Evolutionary conservation across 768 basidiomycete species (phyloP).

Genomic region (Plicaturopsis crispa): DNA sequence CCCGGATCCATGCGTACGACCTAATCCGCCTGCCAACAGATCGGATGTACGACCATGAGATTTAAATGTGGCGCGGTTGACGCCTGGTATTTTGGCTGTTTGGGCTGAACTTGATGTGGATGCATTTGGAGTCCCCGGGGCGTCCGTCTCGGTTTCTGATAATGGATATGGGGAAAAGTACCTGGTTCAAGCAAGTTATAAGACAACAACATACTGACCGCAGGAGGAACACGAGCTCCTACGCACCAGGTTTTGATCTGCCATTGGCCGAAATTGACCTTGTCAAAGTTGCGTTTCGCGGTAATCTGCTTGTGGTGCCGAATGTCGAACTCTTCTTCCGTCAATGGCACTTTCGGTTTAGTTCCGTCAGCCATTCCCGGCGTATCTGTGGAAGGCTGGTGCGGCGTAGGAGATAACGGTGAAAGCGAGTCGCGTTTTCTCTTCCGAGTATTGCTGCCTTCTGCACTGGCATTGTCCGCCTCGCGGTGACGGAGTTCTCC

Average conservation of each 20-base stretch:
- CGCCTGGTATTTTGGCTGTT: conserved; percentile 38
- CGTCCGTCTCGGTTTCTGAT: conserved; percentile 58
- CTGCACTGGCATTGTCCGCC: conserved; percentile 10
- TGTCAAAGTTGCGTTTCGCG: conserved; percentile 77
- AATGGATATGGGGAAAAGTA: conserved; percentile 92
- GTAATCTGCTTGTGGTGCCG: conserved; percentile 61
- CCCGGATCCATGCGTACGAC: conserved; percentile 32
- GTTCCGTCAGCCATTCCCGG: conserved; percentile 7
- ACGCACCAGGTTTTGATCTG: conserved; percentile 84
- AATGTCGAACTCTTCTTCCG: conserved; percentile 66
- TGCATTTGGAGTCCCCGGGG: conserved; percentile 20
- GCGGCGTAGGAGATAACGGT: neutral
- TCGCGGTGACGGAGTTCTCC: conserved; percentile 15
- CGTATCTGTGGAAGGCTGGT: conserved; percentile 6
- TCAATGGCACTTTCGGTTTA: conserved; percentile 32
- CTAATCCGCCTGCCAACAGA: conserved; percentile 56
- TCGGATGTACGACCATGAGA: conserved; percentile 73
- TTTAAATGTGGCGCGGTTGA: conserved; percentile 41
- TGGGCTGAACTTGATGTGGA: conserved; percentile 14
- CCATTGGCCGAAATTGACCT: conserved; percentile 80
- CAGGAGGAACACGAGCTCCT: conserved; percentile 4
- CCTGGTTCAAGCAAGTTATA: conserved; percentile 33
- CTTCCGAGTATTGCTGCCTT: conserved; percentile 22
- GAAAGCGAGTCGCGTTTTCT: conserved; percentile 15
- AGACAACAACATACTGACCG: neutral